These are phyloP conservation scores for Leishmania tarentolae DNA, from an alignment of 208 protist genomes.

Conservation along the genomic window DNA sequence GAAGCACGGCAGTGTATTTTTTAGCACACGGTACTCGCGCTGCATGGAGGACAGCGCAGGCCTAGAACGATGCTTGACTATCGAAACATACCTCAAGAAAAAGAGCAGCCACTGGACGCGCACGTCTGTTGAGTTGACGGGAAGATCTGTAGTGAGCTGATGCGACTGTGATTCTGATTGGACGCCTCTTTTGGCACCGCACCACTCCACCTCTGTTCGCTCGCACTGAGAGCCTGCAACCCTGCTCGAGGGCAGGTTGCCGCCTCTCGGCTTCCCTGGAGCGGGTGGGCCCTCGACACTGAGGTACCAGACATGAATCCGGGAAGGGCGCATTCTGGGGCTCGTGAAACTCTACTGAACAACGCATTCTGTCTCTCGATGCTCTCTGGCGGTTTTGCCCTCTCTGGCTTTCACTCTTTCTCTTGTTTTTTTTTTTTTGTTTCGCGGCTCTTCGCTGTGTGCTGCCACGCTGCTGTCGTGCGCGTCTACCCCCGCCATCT, in stretches of 20 bases:
- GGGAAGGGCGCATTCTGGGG: not conserved
- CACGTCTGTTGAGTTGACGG: too few species aligned
- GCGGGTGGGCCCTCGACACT: not conserved
- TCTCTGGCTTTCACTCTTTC: not conserved
- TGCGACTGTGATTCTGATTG: not conserved
- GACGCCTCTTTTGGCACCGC: not conserved
- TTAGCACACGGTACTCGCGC: not conserved
- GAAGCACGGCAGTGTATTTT: too few species aligned
- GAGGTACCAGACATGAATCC: conserved; percentile 41
- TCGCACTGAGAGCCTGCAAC: not conserved
- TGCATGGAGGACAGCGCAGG: too few species aligned
- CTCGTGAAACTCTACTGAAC: not conserved
- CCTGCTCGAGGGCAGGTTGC: not conserved
- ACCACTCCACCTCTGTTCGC: not conserved
- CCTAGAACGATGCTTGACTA: too few species aligned
- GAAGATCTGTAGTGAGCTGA: too few species aligned
- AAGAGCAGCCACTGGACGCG: too few species aligned
- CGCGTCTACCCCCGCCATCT: not conserved
- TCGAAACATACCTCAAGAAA: too few species aligned
- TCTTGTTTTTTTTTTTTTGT: not conserved
- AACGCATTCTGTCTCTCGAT: not conserved
- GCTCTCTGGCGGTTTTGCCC: not conserved
- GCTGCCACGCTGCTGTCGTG: not conserved
- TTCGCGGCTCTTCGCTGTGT: not conserved
- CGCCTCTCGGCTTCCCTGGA: not conserved